These are phyloP conservation scores for Phytophthora meadii DNA, from an alignment of 352 stramenopile species.

Conservation along the genomic window DNA sequence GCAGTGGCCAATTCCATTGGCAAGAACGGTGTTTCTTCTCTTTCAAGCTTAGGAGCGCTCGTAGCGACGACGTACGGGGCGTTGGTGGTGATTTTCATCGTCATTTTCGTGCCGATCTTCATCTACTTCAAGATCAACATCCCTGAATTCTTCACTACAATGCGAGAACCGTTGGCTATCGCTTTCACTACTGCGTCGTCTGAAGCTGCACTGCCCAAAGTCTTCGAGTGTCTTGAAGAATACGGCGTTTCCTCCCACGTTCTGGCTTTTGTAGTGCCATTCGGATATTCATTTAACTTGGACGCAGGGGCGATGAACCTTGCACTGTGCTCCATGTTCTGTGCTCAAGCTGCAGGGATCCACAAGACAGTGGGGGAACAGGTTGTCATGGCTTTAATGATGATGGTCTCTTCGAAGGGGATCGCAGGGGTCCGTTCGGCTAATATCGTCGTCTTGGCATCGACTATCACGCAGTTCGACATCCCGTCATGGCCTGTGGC, in stretches of 20 bases:
- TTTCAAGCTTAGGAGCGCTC: slow-evolving; percentile 36
- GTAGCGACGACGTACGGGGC: slow-evolving; percentile 39
- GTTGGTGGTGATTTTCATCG: slow-evolving; percentile 31
- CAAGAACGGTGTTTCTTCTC: slow-evolving; percentile 43
- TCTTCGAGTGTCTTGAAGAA: slow-evolving; percentile 48
- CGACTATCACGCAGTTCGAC: slow-evolving; percentile 45
- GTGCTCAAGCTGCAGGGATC: slow-evolving; percentile 45
- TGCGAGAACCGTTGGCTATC: slow-evolving; percentile 50
- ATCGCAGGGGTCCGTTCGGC: slow-evolving; percentile 47
- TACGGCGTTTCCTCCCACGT: slow-evolving; percentile 52
- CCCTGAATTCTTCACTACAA: slow-evolving; percentile 39
- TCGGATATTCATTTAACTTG: slow-evolving; percentile 65
- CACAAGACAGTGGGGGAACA: slow-evolving; percentile 52
- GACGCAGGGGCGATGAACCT: slow-evolving; percentile 49
- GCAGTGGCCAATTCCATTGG: slow-evolving; percentile 48
- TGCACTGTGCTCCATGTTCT: slow-evolving; percentile 48
- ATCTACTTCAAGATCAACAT: slow-evolving; percentile 60
- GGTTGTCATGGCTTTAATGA: slow-evolving; percentile 53
- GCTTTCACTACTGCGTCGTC: slow-evolving; percentile 56
- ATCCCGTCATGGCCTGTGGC: slow-evolving; percentile 53
- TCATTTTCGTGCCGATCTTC: slow-evolving; percentile 43
- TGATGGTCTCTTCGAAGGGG: slow-evolving; percentile 53
- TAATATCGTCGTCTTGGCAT: slow-evolving; percentile 40
- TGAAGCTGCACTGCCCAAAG: slow-evolving; percentile 51
- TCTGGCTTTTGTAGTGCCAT: slow-evolving; percentile 48